phyloP scores from a whole-genome alignment of 1,139 yeast species.

The Geotrichum restrictum region DNA sequence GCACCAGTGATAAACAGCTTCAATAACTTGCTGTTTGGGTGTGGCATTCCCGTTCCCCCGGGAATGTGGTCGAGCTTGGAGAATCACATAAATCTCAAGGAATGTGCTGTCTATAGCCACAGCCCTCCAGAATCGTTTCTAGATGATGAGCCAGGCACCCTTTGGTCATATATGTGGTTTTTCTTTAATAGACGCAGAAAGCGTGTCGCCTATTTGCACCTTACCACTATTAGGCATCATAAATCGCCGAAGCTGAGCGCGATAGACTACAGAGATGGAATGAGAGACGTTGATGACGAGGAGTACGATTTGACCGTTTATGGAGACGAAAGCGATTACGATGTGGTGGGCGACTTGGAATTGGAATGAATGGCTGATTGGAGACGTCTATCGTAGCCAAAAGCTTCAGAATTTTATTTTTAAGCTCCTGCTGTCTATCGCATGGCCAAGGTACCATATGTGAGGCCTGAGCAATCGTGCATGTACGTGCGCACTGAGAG shows the following conservation, averaged over 20 bases:
- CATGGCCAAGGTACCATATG: too few species aligned
- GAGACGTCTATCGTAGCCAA: too few species aligned
- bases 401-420: too few species aligned
- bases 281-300: slow-evolving; percentile 42
- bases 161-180: slow-evolving; percentile 93
- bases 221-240: slow-evolving; percentile 40
- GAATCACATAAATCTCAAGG: slow-evolving; percentile 74
- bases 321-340: slow-evolving; percentile 30
- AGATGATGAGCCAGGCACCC: slow-evolving; percentile 68
- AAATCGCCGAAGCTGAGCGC: slow-evolving; percentile 18
- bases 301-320: slow-evolving; percentile 47
- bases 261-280: slow-evolving; percentile 23
- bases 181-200: slow-evolving; percentile 86
- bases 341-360: slow-evolving; percentile 43
- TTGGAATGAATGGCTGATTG: slow-evolving; percentile 33
- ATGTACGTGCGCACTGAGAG: too few species aligned
- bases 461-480: too few species aligned
- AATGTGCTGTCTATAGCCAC: slow-evolving; percentile 72
- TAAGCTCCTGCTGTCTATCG: too few species aligned
- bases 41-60: slow-evolving; percentile 56
- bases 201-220: slow-evolving; percentile 79
- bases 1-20: slow-evolving; percentile 64
- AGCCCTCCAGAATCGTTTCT: slow-evolving; percentile 77
- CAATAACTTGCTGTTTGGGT: slow-evolving; percentile 72
- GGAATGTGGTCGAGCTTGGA: slow-evolving; percentile 91